Base-by-base conservation (phyloP, 2,329 filamentous ascomycete genomes). In the Volutella citrinella region DNA sequence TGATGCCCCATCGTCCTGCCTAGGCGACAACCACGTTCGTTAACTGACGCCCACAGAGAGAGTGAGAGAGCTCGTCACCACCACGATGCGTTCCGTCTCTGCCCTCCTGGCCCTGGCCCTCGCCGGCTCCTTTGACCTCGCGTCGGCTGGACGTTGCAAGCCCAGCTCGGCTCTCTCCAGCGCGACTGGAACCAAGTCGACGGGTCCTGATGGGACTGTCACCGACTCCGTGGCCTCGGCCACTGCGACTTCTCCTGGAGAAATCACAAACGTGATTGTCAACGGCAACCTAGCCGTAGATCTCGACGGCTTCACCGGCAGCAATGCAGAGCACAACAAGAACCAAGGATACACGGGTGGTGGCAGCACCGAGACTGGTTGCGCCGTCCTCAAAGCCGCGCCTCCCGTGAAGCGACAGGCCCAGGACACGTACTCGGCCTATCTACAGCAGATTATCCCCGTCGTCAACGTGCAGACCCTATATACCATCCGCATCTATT, bases 401-500 rank as follows among this genome's bases (percentile, higher is more conserved):
- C n/a, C n/a, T n/a, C 33, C 10, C 18, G 19, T 22, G 7, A 39
- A 36, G 32, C 36, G 41, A 28, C 41, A 35, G 5, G 37, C 20
- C 3, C 7, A 13, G 13, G 28, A 23, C 4, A 35, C 45, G 4
- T 36, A 35, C 13, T n/a, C n/a, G n/a, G 38, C 48, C 3, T 38
- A 30, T 21, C 43, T 51, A 7, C 39, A 51, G 16, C 48, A 51
- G 24, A 16, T 40, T 16, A 41, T 51, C 8, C 32, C 40, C 4
- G 18, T 37, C 8, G 17, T 51, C 30, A 36, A 49, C 10, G 34
- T 38, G 2, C 42, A 32, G 20, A 27, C 31, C 22, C 17, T 41
- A 5, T 51, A 46, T 4, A 51, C 48, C 2, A 37, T 51, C n/a
- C 45, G 43, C 5, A 49, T 51, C 26, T 51, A 37, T 34, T 51